A percentile compares a stretch with the other conserved stretches of the same genome.
Evolutionary conservation across 2,329 filamentous ascomycete species (phyloP).

Genomic region (Tolypocladium guangdongense): DNA sequence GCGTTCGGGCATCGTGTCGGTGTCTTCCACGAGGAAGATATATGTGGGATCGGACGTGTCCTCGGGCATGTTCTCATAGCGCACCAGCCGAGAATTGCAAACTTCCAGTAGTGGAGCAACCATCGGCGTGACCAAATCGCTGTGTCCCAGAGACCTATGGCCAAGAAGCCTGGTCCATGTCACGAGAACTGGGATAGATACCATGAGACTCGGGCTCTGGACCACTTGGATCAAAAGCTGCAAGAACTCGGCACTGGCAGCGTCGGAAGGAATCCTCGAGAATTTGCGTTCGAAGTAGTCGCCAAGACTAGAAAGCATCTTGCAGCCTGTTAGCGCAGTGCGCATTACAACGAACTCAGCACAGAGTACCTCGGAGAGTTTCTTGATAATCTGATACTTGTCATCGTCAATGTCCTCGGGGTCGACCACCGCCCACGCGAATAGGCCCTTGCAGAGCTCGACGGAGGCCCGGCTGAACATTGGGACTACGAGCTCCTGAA

Average conservation of each 20-base stretch:
- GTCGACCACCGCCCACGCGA: constrained; percentile 70
- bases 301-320: constrained; percentile 79
- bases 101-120: constrained; percentile 71
- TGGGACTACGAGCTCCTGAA: constrained; percentile 64
- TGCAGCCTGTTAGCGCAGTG: constrained; percentile 3
- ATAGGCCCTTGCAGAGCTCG: constrained; percentile 59
- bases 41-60: constrained; percentile 71
- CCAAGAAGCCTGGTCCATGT: constrained; percentile 78
- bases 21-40: constrained; percentile 80
- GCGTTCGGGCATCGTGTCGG: constrained; percentile 85
- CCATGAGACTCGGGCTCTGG: constrained; percentile 75
- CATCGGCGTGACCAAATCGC: constrained; percentile 49
- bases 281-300: constrained; percentile 75
- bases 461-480: constrained; percentile 68
- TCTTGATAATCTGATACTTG: constrained; percentile 87
- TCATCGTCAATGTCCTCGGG: constrained; percentile 79
- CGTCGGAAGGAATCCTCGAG: constrained; percentile 48
- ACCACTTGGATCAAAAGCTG: constrained; percentile 69
- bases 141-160: constrained; percentile 54
- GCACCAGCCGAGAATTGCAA: constrained; percentile 72
- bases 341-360: neutral
- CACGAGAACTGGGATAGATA: constrained; percentile 87
- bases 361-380: constrained; percentile 69
- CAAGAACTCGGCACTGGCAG: constrained; percentile 64
- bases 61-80: constrained; percentile 78